These are phyloP conservation scores for Backusella australiensis DNA, from an alignment of 192 early-diverging fungal genomes.

Conservation along the genomic window DNA sequence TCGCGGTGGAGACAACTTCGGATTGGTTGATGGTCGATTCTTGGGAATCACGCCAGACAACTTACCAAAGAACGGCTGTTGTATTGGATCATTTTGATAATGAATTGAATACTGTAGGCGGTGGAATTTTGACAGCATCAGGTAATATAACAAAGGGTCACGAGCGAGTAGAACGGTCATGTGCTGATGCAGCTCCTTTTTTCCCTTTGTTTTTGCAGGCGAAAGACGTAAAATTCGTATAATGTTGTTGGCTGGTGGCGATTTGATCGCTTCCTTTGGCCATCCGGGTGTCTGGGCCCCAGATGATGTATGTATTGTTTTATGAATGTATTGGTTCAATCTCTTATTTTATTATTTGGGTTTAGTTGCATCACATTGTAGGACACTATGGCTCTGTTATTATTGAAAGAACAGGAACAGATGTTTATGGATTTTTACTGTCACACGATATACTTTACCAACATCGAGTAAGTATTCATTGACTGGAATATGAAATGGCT, in stretches of 20 bases:
- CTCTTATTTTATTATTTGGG: background rate
- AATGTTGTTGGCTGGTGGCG: constrained; percentile 94
- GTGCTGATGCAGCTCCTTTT: background rate
- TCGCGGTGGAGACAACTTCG: constrained; percentile 79
- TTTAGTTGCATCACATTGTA: constrained; percentile 72
- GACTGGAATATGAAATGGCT: background rate
- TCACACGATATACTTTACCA: constrained; percentile 88
- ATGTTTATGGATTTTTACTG: constrained; percentile 92
- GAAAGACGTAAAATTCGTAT: constrained; percentile 67
- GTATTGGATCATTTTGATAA: constrained; percentile 96
- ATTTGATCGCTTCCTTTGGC: constrained; percentile 95
- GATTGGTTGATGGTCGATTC: constrained; percentile 95
- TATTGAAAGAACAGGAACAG: constrained; percentile 93
- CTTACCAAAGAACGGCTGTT: constrained; percentile 82
- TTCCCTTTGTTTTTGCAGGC: constrained; percentile 37
- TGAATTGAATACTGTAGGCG: constrained; percentile 74
- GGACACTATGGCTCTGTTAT: constrained; percentile 92
- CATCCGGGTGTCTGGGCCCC: constrained; percentile 86
- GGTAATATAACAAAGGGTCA: constrained; percentile 33
- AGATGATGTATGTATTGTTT: constrained; percentile 68
- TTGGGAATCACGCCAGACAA: constrained; percentile 86
- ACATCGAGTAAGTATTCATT: constrained; percentile 62
- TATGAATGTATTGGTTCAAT: background rate
- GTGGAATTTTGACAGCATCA: constrained; percentile 65
- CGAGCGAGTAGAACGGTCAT: background rate